Percentiles rank a stretch among this genome's conserved stretches.
Conservation (phyloP, 441 rosid species). For the Gossypium schwendimanii region DNA sequence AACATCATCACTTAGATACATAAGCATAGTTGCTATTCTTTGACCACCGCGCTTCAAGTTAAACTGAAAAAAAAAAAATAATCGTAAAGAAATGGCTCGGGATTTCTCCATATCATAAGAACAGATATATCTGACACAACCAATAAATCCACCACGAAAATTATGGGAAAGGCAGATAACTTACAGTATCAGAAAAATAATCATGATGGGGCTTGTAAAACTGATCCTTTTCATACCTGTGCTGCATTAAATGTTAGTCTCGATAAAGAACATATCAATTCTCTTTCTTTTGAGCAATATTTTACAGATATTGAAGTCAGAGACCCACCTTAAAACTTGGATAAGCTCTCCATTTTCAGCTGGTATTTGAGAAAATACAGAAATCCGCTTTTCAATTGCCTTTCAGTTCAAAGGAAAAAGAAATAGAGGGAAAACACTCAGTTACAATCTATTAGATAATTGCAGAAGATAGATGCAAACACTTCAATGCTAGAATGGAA, state of each 20-base stretch:
- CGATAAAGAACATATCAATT: slow-evolving; percentile 31
- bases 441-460: not conserved
- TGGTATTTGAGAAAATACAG: slow-evolving; percentile 91
- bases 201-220: slow-evolving; percentile 92
- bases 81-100: not conserved
- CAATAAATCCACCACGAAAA: not conserved
- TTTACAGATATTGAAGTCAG: slow-evolving; percentile 19
- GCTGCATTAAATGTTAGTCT: slow-evolving; percentile 67
- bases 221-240: slow-evolving; percentile 85
- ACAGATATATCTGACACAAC: not conserved
- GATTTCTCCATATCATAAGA: slow-evolving; percentile 3
- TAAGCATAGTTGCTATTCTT: slow-evolving; percentile 81
- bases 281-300: slow-evolving; percentile 18
- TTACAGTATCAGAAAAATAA: slow-evolving; percentile 83
- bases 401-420: slow-evolving; percentile 20
- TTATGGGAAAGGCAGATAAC: slow-evolving; percentile 18
- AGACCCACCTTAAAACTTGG: slow-evolving; percentile 77
- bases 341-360: slow-evolving; percentile 86
- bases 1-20: slow-evolving; percentile 78
- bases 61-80: slow-evolving; percentile 37
- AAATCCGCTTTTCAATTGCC: slow-evolving; percentile 88
- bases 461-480: not conserved
- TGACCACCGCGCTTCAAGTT: slow-evolving; percentile 93
- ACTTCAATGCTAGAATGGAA: slow-evolving; percentile 4
- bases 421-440: not conserved